Percentiles rank a stretch among this genome's conserved stretches.
phyloP scores from a whole-genome alignment of 208 protist species.

The Herpetomonas tarakana region DNA sequence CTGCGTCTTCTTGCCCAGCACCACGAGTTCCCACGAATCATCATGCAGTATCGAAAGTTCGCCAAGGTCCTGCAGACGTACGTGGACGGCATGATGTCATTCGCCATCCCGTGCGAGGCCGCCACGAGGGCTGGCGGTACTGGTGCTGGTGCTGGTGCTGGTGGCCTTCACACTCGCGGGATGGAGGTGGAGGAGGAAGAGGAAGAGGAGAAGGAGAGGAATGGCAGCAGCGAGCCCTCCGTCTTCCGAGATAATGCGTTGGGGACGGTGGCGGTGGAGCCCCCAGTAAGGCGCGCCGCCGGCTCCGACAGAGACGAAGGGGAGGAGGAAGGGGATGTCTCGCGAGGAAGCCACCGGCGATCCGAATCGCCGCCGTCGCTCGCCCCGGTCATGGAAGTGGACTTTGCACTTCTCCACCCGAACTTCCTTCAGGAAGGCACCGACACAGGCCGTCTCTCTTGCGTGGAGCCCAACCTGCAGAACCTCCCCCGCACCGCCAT shows the following conservation, averaged over 20 bases:
- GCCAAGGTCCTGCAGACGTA: slow-evolving; percentile 90
- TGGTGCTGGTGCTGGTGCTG: neutral
- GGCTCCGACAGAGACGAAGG: no score
- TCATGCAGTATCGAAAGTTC: slow-evolving; percentile 79
- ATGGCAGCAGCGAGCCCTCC: no score
- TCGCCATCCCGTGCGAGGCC: slow-evolving; percentile 36
- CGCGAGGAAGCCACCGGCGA: no score
- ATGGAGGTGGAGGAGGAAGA: no score
- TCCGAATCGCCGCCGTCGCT: no score
- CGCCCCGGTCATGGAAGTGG: no score
- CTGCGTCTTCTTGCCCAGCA: slow-evolving; percentile 60
- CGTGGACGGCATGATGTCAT: slow-evolving; percentile 82
- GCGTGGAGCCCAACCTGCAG: slow-evolving; percentile 89
- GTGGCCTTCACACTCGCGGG: no score
- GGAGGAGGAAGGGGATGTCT: no score
- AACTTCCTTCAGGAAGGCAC: slow-evolving; percentile 89
- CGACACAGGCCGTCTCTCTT: slow-evolving; percentile 88
- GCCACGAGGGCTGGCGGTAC: neutral
- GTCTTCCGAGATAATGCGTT: no score
- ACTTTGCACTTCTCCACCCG: slow-evolving; percentile 49
- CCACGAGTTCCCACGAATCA: slow-evolving; percentile 68
- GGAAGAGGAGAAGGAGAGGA: no score
- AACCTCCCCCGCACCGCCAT: slow-evolving; percentile 64
- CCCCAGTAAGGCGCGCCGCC: no score
- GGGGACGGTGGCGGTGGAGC: no score